These are phyloP conservation scores for Solanum pennellii DNA, from an alignment of 257 asterid species.

Conservation along the genomic window DNA sequence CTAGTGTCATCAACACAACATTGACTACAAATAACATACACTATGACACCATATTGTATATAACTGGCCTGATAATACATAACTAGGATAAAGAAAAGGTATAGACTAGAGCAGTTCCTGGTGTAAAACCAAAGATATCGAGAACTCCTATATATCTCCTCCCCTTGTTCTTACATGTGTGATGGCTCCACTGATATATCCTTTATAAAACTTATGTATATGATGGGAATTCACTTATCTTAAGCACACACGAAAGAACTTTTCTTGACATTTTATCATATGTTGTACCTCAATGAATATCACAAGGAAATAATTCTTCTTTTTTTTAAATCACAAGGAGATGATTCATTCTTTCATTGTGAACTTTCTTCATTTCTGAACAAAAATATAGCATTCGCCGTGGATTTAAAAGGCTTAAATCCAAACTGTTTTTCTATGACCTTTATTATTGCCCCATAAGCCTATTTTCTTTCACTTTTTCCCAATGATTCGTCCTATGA, in stretches of 20 bases:
- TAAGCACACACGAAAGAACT: not conserved
- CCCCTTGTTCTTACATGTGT: not conserved
- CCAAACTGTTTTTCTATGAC: not conserved
- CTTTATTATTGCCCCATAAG: not conserved
- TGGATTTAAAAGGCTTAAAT: not conserved
- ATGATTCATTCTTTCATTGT: not conserved
- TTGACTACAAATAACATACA: not conserved
- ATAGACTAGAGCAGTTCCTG: not conserved
- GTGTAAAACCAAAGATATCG: not conserved
- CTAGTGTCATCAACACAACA: not conserved
- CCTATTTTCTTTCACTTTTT: not conserved
- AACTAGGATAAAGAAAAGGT: not conserved
- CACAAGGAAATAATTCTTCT: not conserved
- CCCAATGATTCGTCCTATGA: not conserved
- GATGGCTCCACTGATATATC: not conserved
- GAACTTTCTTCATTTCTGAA: not conserved
- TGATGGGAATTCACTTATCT: not conserved
- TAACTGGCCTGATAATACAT: not conserved
- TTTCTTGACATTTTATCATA: not conserved
- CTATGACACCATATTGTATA: not conserved
- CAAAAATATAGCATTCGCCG: not conserved
- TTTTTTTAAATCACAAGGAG: not conserved
- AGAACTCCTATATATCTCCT: not conserved
- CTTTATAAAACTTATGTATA: not conserved
- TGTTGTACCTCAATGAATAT: not conserved